Evolutionary conservation across 2,329 filamentous ascomycete species (phyloP).

Genomic region (Sordariomycetes sp.): DNA sequence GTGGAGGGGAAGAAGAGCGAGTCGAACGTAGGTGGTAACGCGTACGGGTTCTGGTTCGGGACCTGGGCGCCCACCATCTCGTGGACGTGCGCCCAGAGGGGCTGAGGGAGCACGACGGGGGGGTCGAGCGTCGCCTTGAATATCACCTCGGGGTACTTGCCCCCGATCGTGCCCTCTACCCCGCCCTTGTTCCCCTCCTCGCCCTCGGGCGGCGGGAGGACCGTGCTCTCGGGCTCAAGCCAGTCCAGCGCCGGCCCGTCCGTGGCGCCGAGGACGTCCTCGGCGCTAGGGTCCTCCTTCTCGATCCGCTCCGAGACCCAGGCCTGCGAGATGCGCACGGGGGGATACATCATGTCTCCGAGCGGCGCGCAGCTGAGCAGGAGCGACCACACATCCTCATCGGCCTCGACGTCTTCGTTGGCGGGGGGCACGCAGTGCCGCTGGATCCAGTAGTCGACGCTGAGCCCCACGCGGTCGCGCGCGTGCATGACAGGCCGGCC

Average conservation of each 20-base stretch:
- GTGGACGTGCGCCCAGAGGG: conserved; percentile 49
- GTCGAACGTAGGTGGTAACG: conserved; percentile 49
- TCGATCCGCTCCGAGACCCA: conserved; percentile 61
- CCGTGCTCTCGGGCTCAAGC: conserved; percentile 56
- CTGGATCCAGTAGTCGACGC: conserved; percentile 67
- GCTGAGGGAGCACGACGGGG: conserved; percentile 55
- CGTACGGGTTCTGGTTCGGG: conserved; percentile 21
- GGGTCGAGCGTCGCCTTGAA: conserved; percentile 67
- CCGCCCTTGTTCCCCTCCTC: conserved; percentile 10
- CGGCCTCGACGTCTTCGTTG: conserved; percentile 20
- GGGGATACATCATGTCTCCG: conserved; percentile 32
- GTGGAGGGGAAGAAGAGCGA: conserved; percentile 40
- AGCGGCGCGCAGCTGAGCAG: conserved; percentile 49
- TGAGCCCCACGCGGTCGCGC: conserved; percentile 52
- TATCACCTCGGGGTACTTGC: conserved; percentile 54
- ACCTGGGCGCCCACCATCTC: conserved; percentile 36
- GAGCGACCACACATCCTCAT: conserved; percentile 49
- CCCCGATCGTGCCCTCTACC: conserved; percentile 34
- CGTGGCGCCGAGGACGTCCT: conserved; percentile 21
- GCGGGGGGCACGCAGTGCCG: conserved; percentile 30
- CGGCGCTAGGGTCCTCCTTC: conserved; percentile 35
- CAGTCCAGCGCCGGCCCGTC: conserved; percentile 45
- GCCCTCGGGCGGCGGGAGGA: conserved; percentile 33
- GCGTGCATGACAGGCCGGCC: conserved; percentile 61
- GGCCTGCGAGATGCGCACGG: conserved; percentile 56